Conservation (phyloP, 768 basidiomycete species). For the Porphyrellus cyaneotinctus region DNA sequence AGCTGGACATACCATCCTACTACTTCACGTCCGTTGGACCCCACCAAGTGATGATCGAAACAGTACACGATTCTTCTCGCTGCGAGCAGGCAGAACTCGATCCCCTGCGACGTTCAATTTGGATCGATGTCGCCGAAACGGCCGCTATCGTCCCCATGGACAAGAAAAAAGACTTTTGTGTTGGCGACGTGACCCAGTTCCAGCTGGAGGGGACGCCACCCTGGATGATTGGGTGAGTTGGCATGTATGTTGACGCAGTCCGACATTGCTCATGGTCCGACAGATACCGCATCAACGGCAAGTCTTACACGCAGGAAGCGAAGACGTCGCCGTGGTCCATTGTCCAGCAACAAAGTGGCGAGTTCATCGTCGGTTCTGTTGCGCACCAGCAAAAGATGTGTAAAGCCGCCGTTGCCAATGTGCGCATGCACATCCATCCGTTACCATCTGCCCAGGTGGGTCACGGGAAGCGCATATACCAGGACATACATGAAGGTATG, state of each 20-base stretch:
- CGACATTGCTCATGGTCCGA: constrained; percentile 1
- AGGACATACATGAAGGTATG: constrained; percentile 87
- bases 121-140: constrained; percentile 95
- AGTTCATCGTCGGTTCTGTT: constrained; percentile 82
- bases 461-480: constrained; percentile 74
- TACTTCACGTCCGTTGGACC: constrained; percentile 75
- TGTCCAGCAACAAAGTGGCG: constrained; percentile 74
- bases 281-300: constrained; percentile 82
- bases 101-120: constrained; percentile 56
- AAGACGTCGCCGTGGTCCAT: constrained; percentile 84
- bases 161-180: constrained; percentile 76
- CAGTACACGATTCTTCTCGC: constrained; percentile 72
- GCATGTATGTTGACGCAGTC: background rate
- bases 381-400: constrained; percentile 93
- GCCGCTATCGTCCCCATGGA: constrained; percentile 88
- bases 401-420: constrained; percentile 73
- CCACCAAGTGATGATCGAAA: constrained; percentile 74
- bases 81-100: constrained; percentile 75
- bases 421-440: constrained; percentile 70
- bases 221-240: constrained; percentile 77
- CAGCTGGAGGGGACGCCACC: constrained; percentile 91
- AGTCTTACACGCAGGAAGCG: constrained; percentile 65
- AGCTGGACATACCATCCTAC: constrained; percentile 64
- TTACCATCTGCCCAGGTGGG: constrained; percentile 88
- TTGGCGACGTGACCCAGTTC: constrained; percentile 87